Conservation (phyloP, 2,329 filamentous ascomycete genomes). For the Apiospora saccharicola region DNA sequence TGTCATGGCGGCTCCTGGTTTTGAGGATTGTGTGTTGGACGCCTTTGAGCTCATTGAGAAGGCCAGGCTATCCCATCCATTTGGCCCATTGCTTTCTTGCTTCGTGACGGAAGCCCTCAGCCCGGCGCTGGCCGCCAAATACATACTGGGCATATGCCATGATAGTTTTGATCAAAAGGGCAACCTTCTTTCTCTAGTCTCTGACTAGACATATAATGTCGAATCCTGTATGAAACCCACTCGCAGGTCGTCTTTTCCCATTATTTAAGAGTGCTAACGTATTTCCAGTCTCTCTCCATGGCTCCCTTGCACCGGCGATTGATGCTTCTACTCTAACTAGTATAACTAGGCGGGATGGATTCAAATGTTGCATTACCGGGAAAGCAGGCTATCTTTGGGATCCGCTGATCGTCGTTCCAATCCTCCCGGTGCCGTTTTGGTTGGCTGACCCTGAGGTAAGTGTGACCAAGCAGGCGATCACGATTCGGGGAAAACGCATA, state of each 20-base stretch:
- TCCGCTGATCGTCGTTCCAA: constrained; percentile 34
- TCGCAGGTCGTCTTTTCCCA: background rate
- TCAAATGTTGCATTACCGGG: constrained; percentile 38
- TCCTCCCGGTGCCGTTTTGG: constrained; percentile 19
- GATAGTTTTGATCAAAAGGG: background rate
- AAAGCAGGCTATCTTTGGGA: constrained; percentile 33
- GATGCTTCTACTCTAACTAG: constrained; percentile 5
- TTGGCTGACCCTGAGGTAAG: background rate
- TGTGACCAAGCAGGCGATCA: background rate
- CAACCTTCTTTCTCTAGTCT: background rate
- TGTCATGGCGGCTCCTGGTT: background rate
- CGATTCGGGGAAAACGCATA: background rate
- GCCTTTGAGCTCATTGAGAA: background rate
- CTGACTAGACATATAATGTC: background rate
- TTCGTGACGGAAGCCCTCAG: background rate
- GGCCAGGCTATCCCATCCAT: background rate
- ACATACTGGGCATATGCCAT: background rate
- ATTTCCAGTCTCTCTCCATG: background rate
- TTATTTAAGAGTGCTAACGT: background rate
- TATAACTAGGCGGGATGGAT: constrained; percentile 35
- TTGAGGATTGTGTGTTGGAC: background rate
- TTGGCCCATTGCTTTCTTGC: background rate
- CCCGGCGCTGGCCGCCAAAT: background rate
- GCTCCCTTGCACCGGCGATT: background rate
- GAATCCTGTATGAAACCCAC: background rate